Evolutionary conservation across 2,329 filamentous ascomycete species (phyloP), one percentile per base, ranked within the genome.

Genomic region (Xylaria sp.): DNA sequence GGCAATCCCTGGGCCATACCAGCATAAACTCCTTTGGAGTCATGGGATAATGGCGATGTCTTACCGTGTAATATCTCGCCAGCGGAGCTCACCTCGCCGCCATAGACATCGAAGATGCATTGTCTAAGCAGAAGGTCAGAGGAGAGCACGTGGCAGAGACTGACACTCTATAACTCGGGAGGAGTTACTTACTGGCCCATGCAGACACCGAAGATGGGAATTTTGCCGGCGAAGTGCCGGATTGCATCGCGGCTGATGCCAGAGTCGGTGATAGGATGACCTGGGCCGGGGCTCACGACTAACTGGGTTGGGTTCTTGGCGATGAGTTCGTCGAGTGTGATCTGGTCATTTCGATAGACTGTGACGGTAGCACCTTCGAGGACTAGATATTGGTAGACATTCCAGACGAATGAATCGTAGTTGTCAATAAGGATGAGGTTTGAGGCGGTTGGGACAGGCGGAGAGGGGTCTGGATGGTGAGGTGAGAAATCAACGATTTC

Each of bases 391-490:
- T 99, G 97, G 81, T 98, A 99, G 68, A 99, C 94, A 79, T 99
- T 99, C 94, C 94, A 99, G 68, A 95, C 98, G 81, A 99, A 99
- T 3, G 96, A 98, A 82, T 99, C 96, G 82, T 98, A 99, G 83
- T 99, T 99, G 86, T 99, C 96, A 77, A 99, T 98, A 72, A 99
- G 87, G 72, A 99, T 88, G 68, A 99, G 87, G 81, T 98, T 98
- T 66, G 92, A 92, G 32, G 96, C 96, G 60, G 90, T 94, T 28
- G 91, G 81, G 63, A 98, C 85, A 44, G 90, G 90, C 62, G 90
- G 85, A 37, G 91, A 90, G 62, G 92, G 91, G 72, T 91, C 88
- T 69, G 93, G 92, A 81, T 97, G 91, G 79, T 92, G 91, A 76
- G 94, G 94, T 69, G 95, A 98, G 81, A 98, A 91, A 80, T 98